Evolutionary conservation across 2,329 filamentous ascomycete species (phyloP), one percentile per base, ranked within the genome.

Genomic region (Aspergillus intermedius): DNA sequence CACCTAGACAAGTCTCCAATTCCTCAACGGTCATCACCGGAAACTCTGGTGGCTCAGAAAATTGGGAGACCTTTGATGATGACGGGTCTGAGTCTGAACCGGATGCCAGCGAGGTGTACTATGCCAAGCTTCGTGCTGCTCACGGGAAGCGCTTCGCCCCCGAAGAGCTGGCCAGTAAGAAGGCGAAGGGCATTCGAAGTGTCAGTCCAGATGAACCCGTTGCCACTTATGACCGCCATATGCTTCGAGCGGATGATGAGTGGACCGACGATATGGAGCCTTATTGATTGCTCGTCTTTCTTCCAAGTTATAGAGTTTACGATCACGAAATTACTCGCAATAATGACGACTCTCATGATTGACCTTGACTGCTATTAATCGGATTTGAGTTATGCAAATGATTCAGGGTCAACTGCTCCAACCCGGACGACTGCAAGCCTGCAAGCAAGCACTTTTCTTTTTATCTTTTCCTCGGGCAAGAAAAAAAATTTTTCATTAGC

Each of bases 51-150:
- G 88, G 88, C 1, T 95, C 88, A 3, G 91, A 97, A 70, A 97
- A 97, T 67, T 97, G 91, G 91, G 91, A 97, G 70, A 95, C 91
- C 8, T 97, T 93, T 60, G 91, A 93, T 59, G 91, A 93, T 59
- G 88, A 95, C 65, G 82, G 79, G 56, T 89, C 86, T 0, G 87
- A 89, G 60, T 77, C 78, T 0, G 87, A 91, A 63, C 74, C 75
- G 21, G 90, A 95, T 64, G 80, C 80, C 0, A 84, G 83, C 3
- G 88, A 93, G 52, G 78, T 82, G 8, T 94, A 95, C 68, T 88
- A 88, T 62, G 86, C 87, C 55, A 89, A 88, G 68, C 73, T 91
- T 47, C 80, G 85, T 49, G 83, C 84, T 28, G 77, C 84, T 5
- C 79, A 82, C 32, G 77, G 77, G 57, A 91, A 89, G 71, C 78